phyloP scores from a whole-genome alignment of 2,329 filamentous ascomycete species.

The Aspergillus piperis region DNA sequence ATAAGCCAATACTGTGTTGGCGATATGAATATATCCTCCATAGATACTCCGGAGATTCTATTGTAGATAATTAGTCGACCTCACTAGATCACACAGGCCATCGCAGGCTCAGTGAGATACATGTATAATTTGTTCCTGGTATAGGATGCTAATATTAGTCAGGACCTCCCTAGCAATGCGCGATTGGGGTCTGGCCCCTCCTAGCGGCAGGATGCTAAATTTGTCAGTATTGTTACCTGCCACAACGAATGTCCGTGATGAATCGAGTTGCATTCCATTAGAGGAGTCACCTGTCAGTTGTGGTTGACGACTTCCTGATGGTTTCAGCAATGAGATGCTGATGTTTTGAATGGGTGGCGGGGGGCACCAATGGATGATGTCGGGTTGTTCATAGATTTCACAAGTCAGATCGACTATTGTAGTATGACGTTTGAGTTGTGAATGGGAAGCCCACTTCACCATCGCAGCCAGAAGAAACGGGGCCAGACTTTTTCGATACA shows the following conservation, averaged over 20 bases:
- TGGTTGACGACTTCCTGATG: background rate
- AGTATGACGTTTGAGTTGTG: background rate
- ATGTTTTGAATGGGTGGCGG: background rate
- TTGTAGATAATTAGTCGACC: background rate
- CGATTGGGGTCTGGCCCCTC: constrained; percentile 15
- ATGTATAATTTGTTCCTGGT: constrained; percentile 1
- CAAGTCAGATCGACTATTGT: background rate
- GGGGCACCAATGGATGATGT: background rate
- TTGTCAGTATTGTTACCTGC: constrained; percentile 8
- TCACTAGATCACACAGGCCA: background rate
- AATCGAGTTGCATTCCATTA: constrained; percentile 5
- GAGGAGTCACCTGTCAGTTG: constrained; percentile 2
- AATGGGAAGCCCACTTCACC: background rate
- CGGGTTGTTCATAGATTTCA: background rate
- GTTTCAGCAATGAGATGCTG: background rate
- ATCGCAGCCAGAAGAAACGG: background rate
- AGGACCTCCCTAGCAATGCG: constrained; percentile 8
- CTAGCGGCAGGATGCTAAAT: constrained; percentile 12
- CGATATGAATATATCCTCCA: too few relatives aligned
- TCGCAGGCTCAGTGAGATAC: background rate
- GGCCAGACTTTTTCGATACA: background rate
- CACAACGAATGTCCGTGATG: constrained; percentile 3
- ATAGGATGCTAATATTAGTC: constrained; percentile 5
- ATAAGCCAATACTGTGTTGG: background rate
- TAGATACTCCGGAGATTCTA: too few relatives aligned